Conservation (phyloP, 352 stramenopile species). For the Halophytophthora batemanensis region DNA sequence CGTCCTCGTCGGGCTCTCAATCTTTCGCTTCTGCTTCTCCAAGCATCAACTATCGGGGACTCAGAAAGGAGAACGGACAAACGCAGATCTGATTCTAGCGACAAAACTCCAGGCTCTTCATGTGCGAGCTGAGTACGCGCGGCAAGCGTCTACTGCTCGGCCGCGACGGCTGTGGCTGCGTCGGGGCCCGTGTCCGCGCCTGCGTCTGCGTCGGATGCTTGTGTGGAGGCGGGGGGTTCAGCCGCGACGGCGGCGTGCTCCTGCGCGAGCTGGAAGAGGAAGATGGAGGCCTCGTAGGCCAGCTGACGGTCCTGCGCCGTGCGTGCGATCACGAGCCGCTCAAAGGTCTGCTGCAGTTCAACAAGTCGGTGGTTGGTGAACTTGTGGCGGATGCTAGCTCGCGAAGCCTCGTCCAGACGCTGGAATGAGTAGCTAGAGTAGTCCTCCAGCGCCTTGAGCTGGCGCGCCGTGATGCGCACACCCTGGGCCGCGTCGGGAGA, state of each 20-base stretch:
- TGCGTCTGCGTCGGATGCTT: slow-evolving; percentile 5
- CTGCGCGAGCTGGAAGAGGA: slow-evolving; percentile 65
- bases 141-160: slow-evolving; percentile 5
- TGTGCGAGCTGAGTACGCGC: not conserved
- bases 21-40: not conserved
- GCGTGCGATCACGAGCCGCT: slow-evolving; percentile 56
- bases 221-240: not conserved
- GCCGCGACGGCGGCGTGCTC: slow-evolving; percentile 21
- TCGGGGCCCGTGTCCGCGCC: slow-evolving; percentile 7
- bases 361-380: slow-evolving; percentile 62
- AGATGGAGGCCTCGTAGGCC: slow-evolving; percentile 56
- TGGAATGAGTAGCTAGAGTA: slow-evolving; percentile 46
- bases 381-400: slow-evolving; percentile 38
- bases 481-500: slow-evolving; percentile 48
- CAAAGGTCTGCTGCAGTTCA: slow-evolving; percentile 65
- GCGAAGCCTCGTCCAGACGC: slow-evolving; percentile 39
- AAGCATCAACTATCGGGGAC: too few species aligned
- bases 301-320: slow-evolving; percentile 44
- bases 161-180: slow-evolving; percentile 11
- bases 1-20: too few species aligned
- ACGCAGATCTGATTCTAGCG: slow-evolving; percentile 32
- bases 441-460: slow-evolving; percentile 55
- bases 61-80: too few species aligned
- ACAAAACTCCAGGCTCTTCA: slow-evolving; percentile 19
- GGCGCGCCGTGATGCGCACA: slow-evolving; percentile 34